phyloP scores from a whole-genome alignment of 345 rosid species.

The Syzygium aqueum region DNA sequence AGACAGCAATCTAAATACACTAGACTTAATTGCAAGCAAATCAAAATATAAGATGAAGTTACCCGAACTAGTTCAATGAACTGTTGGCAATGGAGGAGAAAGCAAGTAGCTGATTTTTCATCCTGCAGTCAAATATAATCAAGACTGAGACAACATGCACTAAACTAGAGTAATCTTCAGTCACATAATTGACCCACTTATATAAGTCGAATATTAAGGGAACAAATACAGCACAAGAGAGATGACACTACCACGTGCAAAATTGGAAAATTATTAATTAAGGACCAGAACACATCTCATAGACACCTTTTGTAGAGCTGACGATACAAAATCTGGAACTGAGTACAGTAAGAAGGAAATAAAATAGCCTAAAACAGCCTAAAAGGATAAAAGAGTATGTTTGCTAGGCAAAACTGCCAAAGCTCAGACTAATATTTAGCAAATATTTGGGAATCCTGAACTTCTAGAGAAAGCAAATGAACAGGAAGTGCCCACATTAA shows the following conservation, averaged over 20 bases:
- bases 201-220: neutral
- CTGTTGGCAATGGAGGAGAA: slow-evolving; percentile 82
- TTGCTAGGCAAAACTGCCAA: neutral
- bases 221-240: neutral
- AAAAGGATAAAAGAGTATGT: neutral
- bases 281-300: neutral
- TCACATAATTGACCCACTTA: neutral
- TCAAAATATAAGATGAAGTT: neutral
- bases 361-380: neutral
- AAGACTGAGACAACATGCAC: neutral
- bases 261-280: neutral
- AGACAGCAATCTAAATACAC: neutral
- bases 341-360: neutral
- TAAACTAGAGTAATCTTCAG: neutral
- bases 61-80: slow-evolving; percentile 94
- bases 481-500: neutral
- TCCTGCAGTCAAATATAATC: slow-evolving; percentile 41
- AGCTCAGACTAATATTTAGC: neutral
- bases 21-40: neutral
- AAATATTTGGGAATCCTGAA: neutral
- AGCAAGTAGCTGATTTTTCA: slow-evolving; percentile 75
- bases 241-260: neutral
- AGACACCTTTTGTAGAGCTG: neutral
- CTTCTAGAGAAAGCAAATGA: neutral
- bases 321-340: neutral